phyloP scores from a whole-genome alignment of 345 rosid genomes.

The Heritiera littoralis region DNA sequence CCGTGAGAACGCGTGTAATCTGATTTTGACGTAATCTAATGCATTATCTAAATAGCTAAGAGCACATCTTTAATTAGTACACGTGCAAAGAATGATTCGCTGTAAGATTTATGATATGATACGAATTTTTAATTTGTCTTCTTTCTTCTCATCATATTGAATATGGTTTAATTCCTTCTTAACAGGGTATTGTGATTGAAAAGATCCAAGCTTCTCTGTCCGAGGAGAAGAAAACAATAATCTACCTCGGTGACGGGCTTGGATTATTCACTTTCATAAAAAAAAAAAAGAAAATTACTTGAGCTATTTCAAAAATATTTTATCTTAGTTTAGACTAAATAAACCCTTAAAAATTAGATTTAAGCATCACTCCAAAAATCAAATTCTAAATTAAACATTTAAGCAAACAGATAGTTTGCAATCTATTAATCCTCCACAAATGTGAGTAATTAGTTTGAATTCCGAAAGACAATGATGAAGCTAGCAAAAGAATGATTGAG shows the following conservation, averaged over 20 bases:
- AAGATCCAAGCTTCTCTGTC: slow-evolving; percentile 54
- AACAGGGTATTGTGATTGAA: slow-evolving; percentile 60
- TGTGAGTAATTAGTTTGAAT: too few relatives aligned
- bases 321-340: too few relatives aligned
- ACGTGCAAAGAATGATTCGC: background rate
- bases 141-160: background rate
- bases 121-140: background rate
- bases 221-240: slow-evolving; percentile 46
- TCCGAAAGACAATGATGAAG: too few relatives aligned
- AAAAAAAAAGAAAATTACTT: too few relatives aligned
- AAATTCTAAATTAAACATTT: too few relatives aligned
- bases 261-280: slow-evolving; percentile 25
- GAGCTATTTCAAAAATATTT: too few relatives aligned
- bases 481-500: too few relatives aligned
- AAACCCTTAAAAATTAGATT: too few relatives aligned
- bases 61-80: too few relatives aligned
- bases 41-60: background rate
- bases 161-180: background rate
- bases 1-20: background rate
- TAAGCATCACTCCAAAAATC: too few relatives aligned
- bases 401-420: too few relatives aligned
- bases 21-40: background rate
- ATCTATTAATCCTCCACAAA: too few relatives aligned
- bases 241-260: slow-evolving; percentile 79
- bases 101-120: background rate